These are phyloP conservation scores for Sedum album DNA, from an alignment of 164 flowering plant genomes.

Conservation along the genomic window DNA sequence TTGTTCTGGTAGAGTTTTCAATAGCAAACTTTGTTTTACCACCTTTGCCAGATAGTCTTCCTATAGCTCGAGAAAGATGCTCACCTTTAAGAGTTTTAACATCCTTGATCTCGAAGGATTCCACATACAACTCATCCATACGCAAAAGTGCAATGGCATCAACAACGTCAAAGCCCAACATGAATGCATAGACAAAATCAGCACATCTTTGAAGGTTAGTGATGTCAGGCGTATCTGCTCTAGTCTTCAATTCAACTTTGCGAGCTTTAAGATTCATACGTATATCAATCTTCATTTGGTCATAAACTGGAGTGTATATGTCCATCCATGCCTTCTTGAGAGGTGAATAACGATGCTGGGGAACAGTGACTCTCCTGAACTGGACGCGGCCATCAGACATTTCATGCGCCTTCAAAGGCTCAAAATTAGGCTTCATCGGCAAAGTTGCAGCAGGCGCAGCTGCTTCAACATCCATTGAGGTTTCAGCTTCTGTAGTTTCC, in stretches of 20 bases:
- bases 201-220: neutral
- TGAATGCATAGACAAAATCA: neutral
- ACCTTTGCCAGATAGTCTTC: neutral
- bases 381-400: neutral
- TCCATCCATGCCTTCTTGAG: neutral
- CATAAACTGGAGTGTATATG: neutral
- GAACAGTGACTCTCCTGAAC: neutral
- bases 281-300: neutral
- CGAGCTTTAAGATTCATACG: neutral
- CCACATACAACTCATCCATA: neutral
- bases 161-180: neutral
- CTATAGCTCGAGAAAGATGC: neutral
- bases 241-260: neutral
- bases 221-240: neutral
- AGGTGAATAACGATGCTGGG: neutral
- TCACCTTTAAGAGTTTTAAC: neutral
- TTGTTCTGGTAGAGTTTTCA: neutral
- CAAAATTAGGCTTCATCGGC: neutral
- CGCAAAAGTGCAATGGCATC: neutral
- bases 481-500: neutral
- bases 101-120: neutral
- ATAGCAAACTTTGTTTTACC: neutral
- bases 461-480: neutral
- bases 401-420: neutral
- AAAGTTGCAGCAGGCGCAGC: neutral